phyloP scores from a whole-genome alignment of 371 early-diverging fungal genomes.

The Phascolomyces articulosus region DNA sequence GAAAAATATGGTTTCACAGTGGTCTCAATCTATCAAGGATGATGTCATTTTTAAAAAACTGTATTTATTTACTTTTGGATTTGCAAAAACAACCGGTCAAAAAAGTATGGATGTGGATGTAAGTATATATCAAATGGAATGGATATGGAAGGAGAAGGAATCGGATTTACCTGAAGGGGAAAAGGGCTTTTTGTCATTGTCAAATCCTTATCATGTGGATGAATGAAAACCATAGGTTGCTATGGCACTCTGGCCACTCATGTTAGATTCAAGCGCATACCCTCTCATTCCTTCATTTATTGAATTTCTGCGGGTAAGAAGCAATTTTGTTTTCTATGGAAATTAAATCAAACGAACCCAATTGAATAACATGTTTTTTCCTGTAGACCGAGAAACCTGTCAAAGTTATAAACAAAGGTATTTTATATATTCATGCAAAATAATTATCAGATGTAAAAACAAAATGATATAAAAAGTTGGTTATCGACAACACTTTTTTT shows the following conservation, averaged over 20 bases:
- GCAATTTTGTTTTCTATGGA: too few relatives aligned
- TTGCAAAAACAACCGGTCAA: constrained; percentile 37
- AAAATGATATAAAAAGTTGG: neutral
- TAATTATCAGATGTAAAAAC: neutral
- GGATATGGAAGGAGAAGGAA: neutral
- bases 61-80: constrained; percentile 36
- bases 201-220: too few relatives aligned
- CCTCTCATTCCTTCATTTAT: constrained; percentile 32
- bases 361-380: neutral
- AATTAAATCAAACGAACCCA: too few relatives aligned
- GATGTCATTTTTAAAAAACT: constrained; percentile 26
- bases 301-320: constrained; percentile 32
- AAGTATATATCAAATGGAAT: constrained; percentile 2
- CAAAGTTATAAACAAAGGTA: constrained; percentile 46
- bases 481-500: too few relatives aligned
- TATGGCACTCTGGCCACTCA: constrained; percentile 37
- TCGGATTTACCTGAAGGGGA: too few relatives aligned
- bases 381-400: constrained; percentile 37
- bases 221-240: constrained; percentile 24
- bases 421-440: too few relatives aligned
- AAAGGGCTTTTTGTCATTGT: too few relatives aligned
- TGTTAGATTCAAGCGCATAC: constrained; percentile 23
- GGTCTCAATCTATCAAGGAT: constrained; percentile 14
- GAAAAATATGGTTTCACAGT: constrained; percentile 10
- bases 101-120: constrained; percentile 51